These are phyloP conservation scores for Rhodomyrtus psidioides DNA, from an alignment of 441 rosid species.

Conservation along the genomic window DNA sequence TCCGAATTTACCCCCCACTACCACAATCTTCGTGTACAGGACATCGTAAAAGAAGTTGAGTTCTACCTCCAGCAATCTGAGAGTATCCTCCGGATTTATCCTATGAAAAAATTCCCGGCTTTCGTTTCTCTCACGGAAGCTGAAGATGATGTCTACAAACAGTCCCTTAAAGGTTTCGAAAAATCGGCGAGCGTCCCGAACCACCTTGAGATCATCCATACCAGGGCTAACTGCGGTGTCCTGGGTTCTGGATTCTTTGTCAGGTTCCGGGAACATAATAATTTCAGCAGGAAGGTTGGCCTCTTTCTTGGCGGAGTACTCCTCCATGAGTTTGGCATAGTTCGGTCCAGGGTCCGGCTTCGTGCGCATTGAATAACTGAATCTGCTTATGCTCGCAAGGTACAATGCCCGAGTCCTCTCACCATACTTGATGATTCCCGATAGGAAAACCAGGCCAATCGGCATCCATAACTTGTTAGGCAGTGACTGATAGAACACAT, in stretches of 20 bases:
- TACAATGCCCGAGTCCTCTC: slow-evolving; percentile 51
- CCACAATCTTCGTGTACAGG: slow-evolving; percentile 35
- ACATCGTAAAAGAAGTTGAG: slow-evolving; percentile 51
- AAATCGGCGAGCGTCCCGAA: slow-evolving; percentile 21
- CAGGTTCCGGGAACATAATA: slow-evolving; percentile 20
- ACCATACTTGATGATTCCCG: slow-evolving; percentile 36
- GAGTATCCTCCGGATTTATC: slow-evolving; percentile 16
- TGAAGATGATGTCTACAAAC: slow-evolving; percentile 32
- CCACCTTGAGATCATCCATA: slow-evolving; percentile 11
- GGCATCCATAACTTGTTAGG: slow-evolving; percentile 26
- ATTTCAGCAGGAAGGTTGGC: slow-evolving; percentile 26
- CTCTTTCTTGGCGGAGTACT: slow-evolving; percentile 21
- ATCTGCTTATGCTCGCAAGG: slow-evolving; percentile 38
- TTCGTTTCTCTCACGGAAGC: slow-evolving; percentile 21
- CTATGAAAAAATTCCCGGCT: slow-evolving; percentile 27
- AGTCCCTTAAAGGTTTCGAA: slow-evolving; percentile 35
- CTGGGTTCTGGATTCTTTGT: slow-evolving; percentile 6
- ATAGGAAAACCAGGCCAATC: slow-evolving; percentile 24
- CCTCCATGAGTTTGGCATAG: slow-evolving; percentile 49
- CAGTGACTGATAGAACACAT: slow-evolving; percentile 33
- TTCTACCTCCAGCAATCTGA: slow-evolving; percentile 44
- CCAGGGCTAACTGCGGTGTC: not conserved
- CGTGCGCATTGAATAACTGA: slow-evolving; percentile 36
- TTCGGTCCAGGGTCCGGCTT: slow-evolving; percentile 38
- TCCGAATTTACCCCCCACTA: slow-evolving; percentile 20